Evolutionary conservation across 176 grass and related monocot genomes (phyloP), one percentile per base, ranked within the genome.

Genomic region (Carex littledalei): DNA sequence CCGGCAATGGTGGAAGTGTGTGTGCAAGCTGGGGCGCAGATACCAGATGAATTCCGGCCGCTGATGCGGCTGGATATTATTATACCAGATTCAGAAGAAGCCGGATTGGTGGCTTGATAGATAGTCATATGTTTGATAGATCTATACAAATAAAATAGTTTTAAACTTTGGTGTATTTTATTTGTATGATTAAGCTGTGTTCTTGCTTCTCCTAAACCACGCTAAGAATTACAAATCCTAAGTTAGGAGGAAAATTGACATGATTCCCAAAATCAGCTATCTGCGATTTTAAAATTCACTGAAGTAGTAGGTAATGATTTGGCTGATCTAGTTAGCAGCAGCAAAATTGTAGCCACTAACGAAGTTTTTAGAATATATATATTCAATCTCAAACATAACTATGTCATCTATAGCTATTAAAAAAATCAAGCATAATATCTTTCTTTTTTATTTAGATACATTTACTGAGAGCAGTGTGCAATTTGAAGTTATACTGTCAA

Each of bases 21-120:
- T 72, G 95, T 98, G 58, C 95, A 95, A 85, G 95, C 93, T 0
- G 95, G 91, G n/a, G 89, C 95, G 21, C 84, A 93, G 78, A 88
- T 93, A 85, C 95, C 95, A 4, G 86, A 87, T 3, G 55, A 67
- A 21, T 98, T 90, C 87, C 75, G 64, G 8, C 89, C 93, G 3
- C 91, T 95, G 95, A 95, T 98, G 95, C 90, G 93, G 89, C 77
- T 90, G 53, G 95, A 93, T 59, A 91, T 94, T 47, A 84, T 98
- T 26, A 79, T 98, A 68, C 93, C 95, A 49, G 91, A 98, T 69
- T 80, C 80, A 0, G 80, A 89, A 17, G 92, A 98, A 93, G 89
- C 86, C 82, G 53, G 86, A 58, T 80, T 87, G 70, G 90, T 90
- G 57, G 91, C 86, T 56, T 98, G 70, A 93, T 53, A 57, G 79